Evolutionary conservation across 2,329 filamentous ascomycete genomes (phyloP).

Genomic region (Ustulina deusta): DNA sequence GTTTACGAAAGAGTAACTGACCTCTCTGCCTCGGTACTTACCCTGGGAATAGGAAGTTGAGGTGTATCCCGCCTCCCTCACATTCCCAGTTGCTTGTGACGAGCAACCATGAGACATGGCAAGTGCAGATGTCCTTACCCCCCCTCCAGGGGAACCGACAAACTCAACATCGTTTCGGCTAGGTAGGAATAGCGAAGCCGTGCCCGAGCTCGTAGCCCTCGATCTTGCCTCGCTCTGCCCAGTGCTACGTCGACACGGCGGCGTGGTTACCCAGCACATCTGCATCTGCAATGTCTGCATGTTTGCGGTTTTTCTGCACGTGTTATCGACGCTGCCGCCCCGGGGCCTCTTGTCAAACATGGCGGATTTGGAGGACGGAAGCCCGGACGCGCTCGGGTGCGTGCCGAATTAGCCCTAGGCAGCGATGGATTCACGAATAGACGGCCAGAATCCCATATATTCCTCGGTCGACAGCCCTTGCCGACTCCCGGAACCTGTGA

Average conservation of each 20-base stretch:
- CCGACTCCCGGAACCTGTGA: background rate
- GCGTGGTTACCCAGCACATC: background rate
- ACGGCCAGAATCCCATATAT: background rate
- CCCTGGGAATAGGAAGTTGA: constrained; percentile 2
- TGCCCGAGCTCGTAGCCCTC: background rate
- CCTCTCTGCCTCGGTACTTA: background rate
- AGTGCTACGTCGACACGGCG: too few relatives aligned
- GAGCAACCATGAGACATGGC: constrained; percentile 12
- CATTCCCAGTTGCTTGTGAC: background rate
- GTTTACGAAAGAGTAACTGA: background rate
- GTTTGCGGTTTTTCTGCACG: background rate
- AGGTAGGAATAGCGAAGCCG: background rate
- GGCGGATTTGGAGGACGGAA: background rate
- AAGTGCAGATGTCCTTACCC: constrained; percentile 9
- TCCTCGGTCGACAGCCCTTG: constrained; percentile 7
- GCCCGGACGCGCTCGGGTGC: too few relatives aligned
- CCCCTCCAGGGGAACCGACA: background rate
- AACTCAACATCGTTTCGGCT: background rate
- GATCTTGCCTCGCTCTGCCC: background rate
- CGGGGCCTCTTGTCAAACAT: background rate
- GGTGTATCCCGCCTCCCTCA: background rate
- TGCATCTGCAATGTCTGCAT: background rate
- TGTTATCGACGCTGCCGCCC: background rate
- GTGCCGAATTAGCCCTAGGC: too few relatives aligned
- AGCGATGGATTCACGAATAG: too few relatives aligned